These are phyloP conservation scores for Saururus chinensis DNA, from an alignment of 164 flowering plant genomes.

Conservation along the genomic window DNA sequence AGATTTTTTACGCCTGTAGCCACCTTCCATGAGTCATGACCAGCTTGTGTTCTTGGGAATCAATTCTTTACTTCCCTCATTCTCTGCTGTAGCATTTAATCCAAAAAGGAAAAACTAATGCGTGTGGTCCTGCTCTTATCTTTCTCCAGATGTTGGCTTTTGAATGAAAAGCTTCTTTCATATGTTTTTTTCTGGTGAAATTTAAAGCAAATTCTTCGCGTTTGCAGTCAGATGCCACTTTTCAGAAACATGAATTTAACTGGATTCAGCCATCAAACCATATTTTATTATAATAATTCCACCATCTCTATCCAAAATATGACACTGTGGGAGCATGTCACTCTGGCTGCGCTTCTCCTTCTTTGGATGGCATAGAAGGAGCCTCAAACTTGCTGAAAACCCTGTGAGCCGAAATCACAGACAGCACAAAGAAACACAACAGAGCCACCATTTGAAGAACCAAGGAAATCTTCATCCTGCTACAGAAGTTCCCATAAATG, in stretches of 20 bases:
- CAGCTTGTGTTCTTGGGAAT: too few species aligned
- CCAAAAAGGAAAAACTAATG: not conserved
- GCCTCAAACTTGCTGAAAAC: slow-evolving; percentile 53
- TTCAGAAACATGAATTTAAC: too few species aligned
- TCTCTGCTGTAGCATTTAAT: not conserved
- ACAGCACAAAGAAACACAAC: slow-evolving; percentile 47
- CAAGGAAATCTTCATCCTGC: slow-evolving; percentile 38
- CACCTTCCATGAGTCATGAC: too few species aligned
- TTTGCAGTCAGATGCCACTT: not conserved
- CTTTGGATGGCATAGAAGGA: slow-evolving; percentile 39
- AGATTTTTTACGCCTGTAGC: too few species aligned
- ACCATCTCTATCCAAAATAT: not conserved
- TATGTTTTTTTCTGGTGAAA: too few species aligned
- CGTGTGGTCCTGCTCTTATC: too few species aligned
- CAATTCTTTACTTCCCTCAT: too few species aligned
- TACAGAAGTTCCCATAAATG: slow-evolving; percentile 65
- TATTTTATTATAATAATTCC: not conserved
- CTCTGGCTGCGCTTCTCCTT: slow-evolving; percentile 18
- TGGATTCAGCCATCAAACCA: not conserved
- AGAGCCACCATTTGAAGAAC: slow-evolving; percentile 47
- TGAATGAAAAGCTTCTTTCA: too few species aligned
- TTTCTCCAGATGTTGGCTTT: too few species aligned
- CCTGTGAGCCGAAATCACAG: slow-evolving; percentile 67
- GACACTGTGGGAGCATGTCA: not conserved
- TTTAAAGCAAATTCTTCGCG: not conserved